Evolutionary conservation across 768 basidiomycete species (phyloP).

Genomic region (Leccinum sublutescens): DNA sequence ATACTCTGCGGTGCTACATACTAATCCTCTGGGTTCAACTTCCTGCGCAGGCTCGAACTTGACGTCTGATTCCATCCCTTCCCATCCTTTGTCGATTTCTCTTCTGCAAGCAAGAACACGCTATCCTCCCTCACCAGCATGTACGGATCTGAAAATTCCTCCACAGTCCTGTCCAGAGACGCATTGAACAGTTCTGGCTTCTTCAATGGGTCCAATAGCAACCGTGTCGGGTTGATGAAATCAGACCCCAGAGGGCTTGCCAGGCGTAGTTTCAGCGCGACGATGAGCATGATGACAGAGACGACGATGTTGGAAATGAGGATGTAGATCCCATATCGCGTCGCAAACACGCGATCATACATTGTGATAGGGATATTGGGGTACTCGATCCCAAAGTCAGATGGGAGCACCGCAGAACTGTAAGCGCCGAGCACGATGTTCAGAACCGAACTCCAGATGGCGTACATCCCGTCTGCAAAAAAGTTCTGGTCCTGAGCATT

Average conservation of each 20-base stretch:
- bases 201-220: conserved; percentile 14
- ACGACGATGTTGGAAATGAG: conserved; percentile 11
- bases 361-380: not conserved
- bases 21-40: not conserved
- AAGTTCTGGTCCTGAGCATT: not conserved
- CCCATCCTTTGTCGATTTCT: not conserved
- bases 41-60: too few relatives aligned
- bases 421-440: conserved; percentile 11
- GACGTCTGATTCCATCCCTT: not conserved
- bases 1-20: not conserved
- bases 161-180: conserved; percentile 1
- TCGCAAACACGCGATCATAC: not conserved
- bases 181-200: conserved; percentile 14
- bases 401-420: not conserved
- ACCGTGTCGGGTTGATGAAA: conserved; percentile 8
- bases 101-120: not conserved
- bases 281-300: conserved; percentile 9
- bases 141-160: conserved; percentile 2
- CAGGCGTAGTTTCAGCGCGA: conserved; percentile 6
- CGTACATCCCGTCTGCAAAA: not conserved
- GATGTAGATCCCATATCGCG: conserved; percentile 1
- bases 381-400: not conserved
- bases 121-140: conserved; percentile 3
- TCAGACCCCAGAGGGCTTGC: conserved; percentile 6
- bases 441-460: conserved; percentile 5